Conservation (phyloP, 2,329 filamentous ascomycete genomes). For the Talaromyces sp. region DNA sequence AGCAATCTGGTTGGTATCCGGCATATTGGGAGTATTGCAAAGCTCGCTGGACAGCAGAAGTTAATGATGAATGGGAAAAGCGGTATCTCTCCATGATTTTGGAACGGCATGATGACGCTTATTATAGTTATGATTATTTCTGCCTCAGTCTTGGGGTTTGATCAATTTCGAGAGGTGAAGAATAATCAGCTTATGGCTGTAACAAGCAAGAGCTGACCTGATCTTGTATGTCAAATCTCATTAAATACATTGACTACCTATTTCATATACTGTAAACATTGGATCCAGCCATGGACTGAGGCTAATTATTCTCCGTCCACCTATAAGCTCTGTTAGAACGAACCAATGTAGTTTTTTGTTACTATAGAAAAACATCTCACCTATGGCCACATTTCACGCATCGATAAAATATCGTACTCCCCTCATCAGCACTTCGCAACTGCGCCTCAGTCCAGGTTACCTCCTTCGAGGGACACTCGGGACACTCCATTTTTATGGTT, state of each 20-base stretch:
- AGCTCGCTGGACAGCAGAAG: constrained; percentile 17
- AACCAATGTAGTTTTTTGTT: background rate
- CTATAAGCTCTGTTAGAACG: background rate
- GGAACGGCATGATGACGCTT: constrained; percentile 19
- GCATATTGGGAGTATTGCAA: constrained; percentile 29
- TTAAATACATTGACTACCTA: too few species aligned
- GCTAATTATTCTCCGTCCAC: constrained; percentile 2
- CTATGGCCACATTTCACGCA: constrained; percentile 42
- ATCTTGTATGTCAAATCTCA: too few species aligned
- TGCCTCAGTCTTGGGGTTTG: background rate
- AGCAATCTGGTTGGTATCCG: constrained; percentile 25
- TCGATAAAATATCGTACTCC: constrained; percentile 76
- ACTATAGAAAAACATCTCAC: constrained; percentile 1
- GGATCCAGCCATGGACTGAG: background rate
- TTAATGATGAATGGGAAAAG: constrained; percentile 19
- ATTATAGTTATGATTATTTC: background rate
- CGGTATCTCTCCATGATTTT: constrained; percentile 22
- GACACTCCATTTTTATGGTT: constrained; percentile 13
- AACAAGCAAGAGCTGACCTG: too few species aligned
- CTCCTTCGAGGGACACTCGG: constrained; percentile 15
- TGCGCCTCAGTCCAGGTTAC: constrained; percentile 41
- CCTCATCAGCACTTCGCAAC: constrained; percentile 82
- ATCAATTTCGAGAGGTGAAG: background rate
- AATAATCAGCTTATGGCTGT: too few species aligned
- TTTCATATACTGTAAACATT: background rate